phyloP scores from a whole-genome alignment of 495 filamentous ascomycete genomes.

The Daldinia decipiens region DNA sequence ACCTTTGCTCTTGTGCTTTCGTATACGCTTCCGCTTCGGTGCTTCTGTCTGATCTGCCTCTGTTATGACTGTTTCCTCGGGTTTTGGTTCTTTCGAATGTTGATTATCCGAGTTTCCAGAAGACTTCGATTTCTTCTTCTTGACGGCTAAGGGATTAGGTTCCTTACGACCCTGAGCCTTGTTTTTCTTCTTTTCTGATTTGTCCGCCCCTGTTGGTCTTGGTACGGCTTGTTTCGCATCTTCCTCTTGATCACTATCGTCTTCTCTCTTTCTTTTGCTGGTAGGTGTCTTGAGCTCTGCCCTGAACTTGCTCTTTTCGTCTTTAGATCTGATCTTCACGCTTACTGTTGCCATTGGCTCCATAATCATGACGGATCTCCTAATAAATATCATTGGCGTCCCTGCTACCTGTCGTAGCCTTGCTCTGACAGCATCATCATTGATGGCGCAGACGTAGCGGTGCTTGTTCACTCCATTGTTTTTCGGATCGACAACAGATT shows the following conservation, averaged over 20 bases:
- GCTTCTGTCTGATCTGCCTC: slow-evolving; percentile 25
- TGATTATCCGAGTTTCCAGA: slow-evolving; percentile 24
- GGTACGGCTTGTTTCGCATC: slow-evolving; percentile 41
- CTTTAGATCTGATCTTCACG: slow-evolving; percentile 68
- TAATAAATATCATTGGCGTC: slow-evolving; percentile 80
- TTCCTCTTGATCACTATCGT: slow-evolving; percentile 49
- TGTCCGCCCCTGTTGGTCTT: slow-evolving; percentile 16
- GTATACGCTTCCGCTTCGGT: slow-evolving; percentile 57
- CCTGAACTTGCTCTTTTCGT: slow-evolving; percentile 80
- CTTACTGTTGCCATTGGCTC: slow-evolving; percentile 80
- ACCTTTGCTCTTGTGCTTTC: slow-evolving; percentile 53
- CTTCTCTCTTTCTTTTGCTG: slow-evolving; percentile 64
- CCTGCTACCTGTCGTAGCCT: slow-evolving; percentile 71
- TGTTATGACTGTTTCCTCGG: slow-evolving; percentile 16
- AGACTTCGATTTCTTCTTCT: slow-evolving; percentile 71
- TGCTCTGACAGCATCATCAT: slow-evolving; percentile 67
- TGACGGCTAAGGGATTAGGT: slow-evolving; percentile 90
- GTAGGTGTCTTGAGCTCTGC: slow-evolving; percentile 68
- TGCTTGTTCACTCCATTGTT: slow-evolving; percentile 80
- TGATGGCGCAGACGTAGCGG: slow-evolving; percentile 86
- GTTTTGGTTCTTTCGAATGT: slow-evolving; percentile 23
- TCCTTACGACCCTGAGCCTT: slow-evolving; percentile 73
- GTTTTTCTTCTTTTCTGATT: slow-evolving; percentile 66
- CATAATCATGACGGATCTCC: slow-evolving; percentile 81
- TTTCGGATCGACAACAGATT: slow-evolving; percentile 80